Evolutionary conservation across 257 asterid genomes (phyloP).

Genomic region (Prunella vulgaris): DNA sequence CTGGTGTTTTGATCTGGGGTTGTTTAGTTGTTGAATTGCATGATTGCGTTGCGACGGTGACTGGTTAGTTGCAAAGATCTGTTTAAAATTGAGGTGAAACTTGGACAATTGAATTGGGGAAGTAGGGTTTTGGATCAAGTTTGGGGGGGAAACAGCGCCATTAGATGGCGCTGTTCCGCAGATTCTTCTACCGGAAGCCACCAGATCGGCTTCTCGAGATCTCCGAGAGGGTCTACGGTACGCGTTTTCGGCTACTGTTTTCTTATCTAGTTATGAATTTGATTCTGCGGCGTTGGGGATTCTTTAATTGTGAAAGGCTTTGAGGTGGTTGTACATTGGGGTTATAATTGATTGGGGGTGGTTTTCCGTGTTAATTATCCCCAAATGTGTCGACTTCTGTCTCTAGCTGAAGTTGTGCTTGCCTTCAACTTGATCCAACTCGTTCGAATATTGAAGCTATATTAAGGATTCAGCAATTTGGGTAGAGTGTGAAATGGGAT

Average conservation of each 20-base stretch:
- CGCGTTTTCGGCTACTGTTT: conserved; percentile 14
- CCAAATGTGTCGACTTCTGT: conserved; percentile 3
- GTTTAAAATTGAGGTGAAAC: conserved; percentile 27
- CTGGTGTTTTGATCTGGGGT: conserved; percentile 21
- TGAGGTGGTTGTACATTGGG: conserved; percentile 14
- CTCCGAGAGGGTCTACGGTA: conserved; percentile 98
- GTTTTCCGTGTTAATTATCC: conserved; percentile 10
- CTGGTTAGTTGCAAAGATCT: conserved; percentile 36
- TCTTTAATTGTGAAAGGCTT: conserved; percentile 9
- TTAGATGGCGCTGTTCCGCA: conserved; percentile 98
- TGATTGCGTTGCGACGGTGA: conserved; percentile 29
- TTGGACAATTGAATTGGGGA: conserved; percentile 26
- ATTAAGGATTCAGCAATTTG: conserved; percentile 2
- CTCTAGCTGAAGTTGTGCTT: conserved; percentile 14
- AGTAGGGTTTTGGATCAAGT: conserved; percentile 56
- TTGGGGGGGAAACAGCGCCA: conserved; percentile 81
- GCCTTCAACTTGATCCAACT: conserved; percentile 11
- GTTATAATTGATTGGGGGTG: conserved; percentile 4
- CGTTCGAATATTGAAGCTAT: background rate
- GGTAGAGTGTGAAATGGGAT: conserved; percentile 8
- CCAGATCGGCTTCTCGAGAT: conserved; percentile 99
- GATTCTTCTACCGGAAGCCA: conserved; percentile 96
- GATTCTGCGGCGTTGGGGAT: conserved; percentile 5
- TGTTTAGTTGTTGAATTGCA: conserved; percentile 18
- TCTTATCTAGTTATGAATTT: conserved; percentile 13